A percentile compares a stretch with the other conserved stretches of the same genome.
phyloP scores from a whole-genome alignment of 495 filamentous ascomycete genomes.

The Penicillium bovifimosum region DNA sequence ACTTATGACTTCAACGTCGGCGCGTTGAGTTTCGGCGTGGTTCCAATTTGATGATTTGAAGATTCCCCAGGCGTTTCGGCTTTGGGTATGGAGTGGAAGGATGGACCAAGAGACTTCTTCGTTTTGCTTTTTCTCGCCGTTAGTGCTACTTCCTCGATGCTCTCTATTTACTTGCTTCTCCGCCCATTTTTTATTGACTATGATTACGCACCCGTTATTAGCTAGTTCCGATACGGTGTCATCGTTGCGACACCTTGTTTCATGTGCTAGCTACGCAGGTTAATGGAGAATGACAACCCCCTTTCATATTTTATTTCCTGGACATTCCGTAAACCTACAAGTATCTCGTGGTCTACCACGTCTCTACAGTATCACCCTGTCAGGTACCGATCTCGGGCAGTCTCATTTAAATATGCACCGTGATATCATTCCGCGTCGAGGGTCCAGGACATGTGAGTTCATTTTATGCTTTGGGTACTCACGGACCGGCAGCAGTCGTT shows the following conservation, averaged over 20 bases:
- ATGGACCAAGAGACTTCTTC: not conserved
- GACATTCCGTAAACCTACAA: not conserved
- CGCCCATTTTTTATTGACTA: not conserved
- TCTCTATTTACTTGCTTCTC: not conserved
- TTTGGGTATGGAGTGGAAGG: not conserved
- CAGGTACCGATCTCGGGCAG: constrained; percentile 14
- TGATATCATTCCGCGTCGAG: constrained; percentile 16
- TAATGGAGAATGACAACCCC: constrained; percentile 19
- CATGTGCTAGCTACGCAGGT: constrained; percentile 9
- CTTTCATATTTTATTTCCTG: not conserved
- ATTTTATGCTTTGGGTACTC: not conserved
- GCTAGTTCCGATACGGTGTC: not conserved
- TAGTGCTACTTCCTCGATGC: not conserved
- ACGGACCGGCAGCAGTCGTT: no score
- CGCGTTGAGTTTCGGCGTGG: not conserved
- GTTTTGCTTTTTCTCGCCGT: not conserved
- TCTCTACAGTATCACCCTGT: constrained; percentile 4
- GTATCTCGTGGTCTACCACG: not conserved
- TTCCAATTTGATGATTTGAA: not conserved
- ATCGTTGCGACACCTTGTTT: not conserved
- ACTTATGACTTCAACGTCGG: not conserved
- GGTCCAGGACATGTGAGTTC: not conserved
- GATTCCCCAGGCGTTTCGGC: constrained; percentile 1
- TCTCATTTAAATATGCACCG: constrained; percentile 14
- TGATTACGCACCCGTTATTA: not conserved